Percentiles rank a stretch among this genome's conserved stretches.
Evolutionary conservation across 208 protist genomes (phyloP).

Genomic region (Perkinsela sp.): DNA sequence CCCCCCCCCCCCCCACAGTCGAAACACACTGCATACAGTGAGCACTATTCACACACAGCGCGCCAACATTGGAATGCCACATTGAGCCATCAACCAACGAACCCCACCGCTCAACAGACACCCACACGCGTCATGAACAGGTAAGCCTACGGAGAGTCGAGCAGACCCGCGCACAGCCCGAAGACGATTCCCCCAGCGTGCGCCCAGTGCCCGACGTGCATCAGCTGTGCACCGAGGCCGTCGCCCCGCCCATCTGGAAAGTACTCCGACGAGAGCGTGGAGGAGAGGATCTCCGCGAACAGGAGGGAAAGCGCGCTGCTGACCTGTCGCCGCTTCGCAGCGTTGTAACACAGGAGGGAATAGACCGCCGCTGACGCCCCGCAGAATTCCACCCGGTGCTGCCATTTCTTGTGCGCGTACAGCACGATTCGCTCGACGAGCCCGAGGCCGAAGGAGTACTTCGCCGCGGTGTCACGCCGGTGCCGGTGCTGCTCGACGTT

Average conservation of each 20-base stretch:
- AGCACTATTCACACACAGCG: no score
- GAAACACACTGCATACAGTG: no score
- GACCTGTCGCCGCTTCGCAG: not conserved
- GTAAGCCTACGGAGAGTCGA: no score
- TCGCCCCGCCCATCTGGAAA: not conserved
- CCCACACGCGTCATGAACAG: no score
- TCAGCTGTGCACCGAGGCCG: not conserved
- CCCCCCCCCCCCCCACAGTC: no score
- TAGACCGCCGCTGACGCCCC: not conserved
- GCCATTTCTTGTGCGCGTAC: not conserved
- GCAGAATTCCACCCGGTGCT: not conserved
- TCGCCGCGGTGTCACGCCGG: not conserved
- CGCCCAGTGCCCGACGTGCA: not conserved
- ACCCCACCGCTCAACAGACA: no score
- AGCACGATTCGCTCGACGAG: not conserved
- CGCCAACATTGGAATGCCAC: no score
- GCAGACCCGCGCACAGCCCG: not conserved
- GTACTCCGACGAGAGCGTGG: not conserved
- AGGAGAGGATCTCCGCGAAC: not conserved
- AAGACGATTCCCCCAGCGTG: not conserved
- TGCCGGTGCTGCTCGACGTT: not conserved
- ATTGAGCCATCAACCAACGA: no score
- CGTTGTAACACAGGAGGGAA: not conserved
- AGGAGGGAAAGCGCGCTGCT: not conserved
- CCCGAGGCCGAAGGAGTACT: not conserved